Conservation (phyloP, 345 rosid species). For the Theobroma cacao region DNA sequence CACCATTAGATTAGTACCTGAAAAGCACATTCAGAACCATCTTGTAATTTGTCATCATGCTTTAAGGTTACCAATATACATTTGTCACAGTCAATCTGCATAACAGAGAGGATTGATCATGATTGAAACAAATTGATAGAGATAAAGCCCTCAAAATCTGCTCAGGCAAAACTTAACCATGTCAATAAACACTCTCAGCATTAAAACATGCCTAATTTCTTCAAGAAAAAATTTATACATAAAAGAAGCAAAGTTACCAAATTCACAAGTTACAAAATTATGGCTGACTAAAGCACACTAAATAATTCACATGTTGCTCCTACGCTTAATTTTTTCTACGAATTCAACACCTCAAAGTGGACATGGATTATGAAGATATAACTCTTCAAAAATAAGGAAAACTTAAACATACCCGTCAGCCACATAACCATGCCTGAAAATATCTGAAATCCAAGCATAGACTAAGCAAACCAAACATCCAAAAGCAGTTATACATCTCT, state of each 20-base stretch:
- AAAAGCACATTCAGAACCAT: slow-evolving; percentile 88
- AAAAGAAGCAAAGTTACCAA: background rate
- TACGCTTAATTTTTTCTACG: background rate
- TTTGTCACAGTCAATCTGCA: slow-evolving; percentile 95
- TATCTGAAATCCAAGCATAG: background rate
- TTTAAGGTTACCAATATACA: slow-evolving; percentile 85
- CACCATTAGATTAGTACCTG: slow-evolving; percentile 49
- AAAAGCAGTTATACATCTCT: background rate
- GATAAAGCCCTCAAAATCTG: slow-evolving; percentile 5
- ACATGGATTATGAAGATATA: background rate
- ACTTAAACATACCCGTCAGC: background rate
- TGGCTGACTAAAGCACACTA: background rate
- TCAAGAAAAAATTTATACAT: background rate
- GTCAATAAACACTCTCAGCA: background rate
- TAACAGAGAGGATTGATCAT: slow-evolving; percentile 15
- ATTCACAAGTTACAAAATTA: background rate
- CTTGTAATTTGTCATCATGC: slow-evolving; percentile 94
- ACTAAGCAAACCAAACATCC: background rate
- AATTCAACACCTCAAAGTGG: background rate
- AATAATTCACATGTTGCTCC: no score
- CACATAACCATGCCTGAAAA: background rate
- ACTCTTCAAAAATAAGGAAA: background rate
- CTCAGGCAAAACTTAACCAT: background rate
- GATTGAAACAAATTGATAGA: slow-evolving; percentile 15
- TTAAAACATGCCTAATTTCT: background rate